Evolutionary conservation across 495 filamentous ascomycete species (phyloP), one percentile per base, ranked within the genome.

Genomic region (Trichoderma virens): DNA sequence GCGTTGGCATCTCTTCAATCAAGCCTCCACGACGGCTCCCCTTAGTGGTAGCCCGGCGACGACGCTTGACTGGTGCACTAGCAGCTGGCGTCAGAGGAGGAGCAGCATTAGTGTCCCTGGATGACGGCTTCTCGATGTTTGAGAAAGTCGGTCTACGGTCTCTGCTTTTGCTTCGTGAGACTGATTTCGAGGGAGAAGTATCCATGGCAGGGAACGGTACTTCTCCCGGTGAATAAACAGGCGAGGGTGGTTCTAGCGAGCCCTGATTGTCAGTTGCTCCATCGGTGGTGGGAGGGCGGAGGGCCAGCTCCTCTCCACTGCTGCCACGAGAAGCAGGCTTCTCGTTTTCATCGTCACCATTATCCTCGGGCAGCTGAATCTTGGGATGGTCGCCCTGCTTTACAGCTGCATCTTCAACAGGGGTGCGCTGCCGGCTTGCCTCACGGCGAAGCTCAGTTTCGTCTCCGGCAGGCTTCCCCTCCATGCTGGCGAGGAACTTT

Each of bases 11-110:
- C 45, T 96, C 70, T 59, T 93, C 92, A 14, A 79, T 79, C 1
- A 81, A 80, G 27, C 60, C 64, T 67, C 88, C 88, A 18, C 87
- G 83, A 65, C 84, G 88, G 39, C 85, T 90, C 63, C 86, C 84
- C 72, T 87, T 87, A 1, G 92, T 96, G 59, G 88, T 91, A 0
- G 85, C 86, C 65, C 95, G 82, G 25, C 92, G 83, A 32, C 90
- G 83, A 31, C 78, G 73, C 63, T 69, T 73, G 63, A 74, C 73
- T 59, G 79, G 78, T 18, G 74, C 74, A 25, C 51, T 25, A 67
- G 59, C 16, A 11, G 62, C 18, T 20, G 43, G 43, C n/a, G 43
- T 20, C 43, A 23, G 43, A 68, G 27, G 70, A 65, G 61, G 64
- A 72, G 39, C 61, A 60, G 28, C 59, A 14, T 71, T 66, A 11